These are phyloP conservation scores for Saraca asoca DNA, from an alignment of 331 rosid genomes.

Conservation along the genomic window DNA sequence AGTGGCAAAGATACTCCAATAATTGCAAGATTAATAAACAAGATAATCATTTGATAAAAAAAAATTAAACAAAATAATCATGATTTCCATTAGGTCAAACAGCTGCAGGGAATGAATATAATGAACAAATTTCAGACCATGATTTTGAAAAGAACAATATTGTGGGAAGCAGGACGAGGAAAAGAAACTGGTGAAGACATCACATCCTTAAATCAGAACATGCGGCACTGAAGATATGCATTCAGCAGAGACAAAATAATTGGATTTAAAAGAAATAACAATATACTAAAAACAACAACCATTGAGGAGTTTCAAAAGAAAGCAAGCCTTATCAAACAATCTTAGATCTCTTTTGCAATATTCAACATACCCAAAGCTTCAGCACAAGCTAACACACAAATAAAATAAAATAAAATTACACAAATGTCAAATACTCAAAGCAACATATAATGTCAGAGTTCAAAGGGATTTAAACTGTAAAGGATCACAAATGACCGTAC, in stretches of 20 bases:
- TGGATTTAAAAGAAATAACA: not conserved
- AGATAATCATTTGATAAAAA: no score
- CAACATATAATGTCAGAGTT: conserved; percentile 10
- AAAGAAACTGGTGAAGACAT: not conserved
- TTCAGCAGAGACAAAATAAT: conserved; percentile 7
- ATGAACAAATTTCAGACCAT: not conserved
- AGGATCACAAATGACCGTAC: not conserved
- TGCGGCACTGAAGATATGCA: conserved; percentile 8
- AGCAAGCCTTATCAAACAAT: not conserved
- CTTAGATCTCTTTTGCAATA: not conserved
- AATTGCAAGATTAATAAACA: conserved; percentile 2
- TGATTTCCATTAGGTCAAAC: conserved; percentile 3
- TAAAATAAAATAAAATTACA: not conserved
- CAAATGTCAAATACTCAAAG: not conserved
- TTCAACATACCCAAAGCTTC: not conserved
- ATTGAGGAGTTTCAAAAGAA: conserved; percentile 1
- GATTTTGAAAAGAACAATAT: conserved; percentile 16
- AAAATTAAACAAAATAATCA: conserved; percentile 1
- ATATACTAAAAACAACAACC: conserved; percentile 13
- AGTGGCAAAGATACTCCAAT: conserved; percentile 3
- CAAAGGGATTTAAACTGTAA: not conserved
- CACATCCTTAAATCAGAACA: conserved; percentile 23
- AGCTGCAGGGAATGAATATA: not conserved
- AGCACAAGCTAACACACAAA: not conserved
- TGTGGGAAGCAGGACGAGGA: not conserved